Base-by-base conservation (phyloP, 129 eudicot genomes). In the Silybum marianum region DNA sequence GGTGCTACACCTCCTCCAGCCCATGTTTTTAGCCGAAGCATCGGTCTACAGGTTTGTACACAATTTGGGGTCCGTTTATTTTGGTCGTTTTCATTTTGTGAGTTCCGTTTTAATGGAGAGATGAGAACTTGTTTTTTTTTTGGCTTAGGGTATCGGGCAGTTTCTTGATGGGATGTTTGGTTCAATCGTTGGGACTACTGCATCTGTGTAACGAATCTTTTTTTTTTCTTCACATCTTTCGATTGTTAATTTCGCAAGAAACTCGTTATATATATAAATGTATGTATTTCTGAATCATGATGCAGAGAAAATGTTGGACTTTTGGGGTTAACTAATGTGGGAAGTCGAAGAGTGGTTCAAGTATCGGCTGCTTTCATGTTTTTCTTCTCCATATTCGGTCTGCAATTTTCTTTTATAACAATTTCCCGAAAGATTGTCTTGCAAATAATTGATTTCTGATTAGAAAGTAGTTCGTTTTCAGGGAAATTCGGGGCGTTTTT, bases 401-500 rank as follows among this genome's bases (percentile, higher is more conserved):
- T 2, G 88, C 68, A 34, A 36, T n/a, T 42, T 22, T 75, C 70
- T 51, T 68, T 60, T 58, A 19, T 28, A 28, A 24, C 48, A 19
- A 26, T 30, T 69, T 69, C 7, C 4, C 22, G 12, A 2, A 23
- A 25, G 1, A 51, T 25, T 25, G 7, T 62, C 38, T 30, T 69
- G 0, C 44, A 44, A 62, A 14, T 4, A 16, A 65, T 39, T 36
- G 5, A 34, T 60, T 70, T 72, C 66, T 70, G 13, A 84, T 62
- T 66, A 46, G 6, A 75, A 71, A 83, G 3, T 71, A 19, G 46
- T 71, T 22, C 32, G n/a, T 30, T 88, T 84, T 72, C 90, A 93
- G 99, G 98, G 65, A 95, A 95, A 82, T 95, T 95, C 48, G 99
- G 99, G 81, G 99, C 98, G 54, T 88, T 95, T 78, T 95, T 95